These are phyloP conservation scores for Aspergillus pseudoglaucus DNA, from an alignment of 2,329 filamentous ascomycete species.

Conservation along the genomic window DNA sequence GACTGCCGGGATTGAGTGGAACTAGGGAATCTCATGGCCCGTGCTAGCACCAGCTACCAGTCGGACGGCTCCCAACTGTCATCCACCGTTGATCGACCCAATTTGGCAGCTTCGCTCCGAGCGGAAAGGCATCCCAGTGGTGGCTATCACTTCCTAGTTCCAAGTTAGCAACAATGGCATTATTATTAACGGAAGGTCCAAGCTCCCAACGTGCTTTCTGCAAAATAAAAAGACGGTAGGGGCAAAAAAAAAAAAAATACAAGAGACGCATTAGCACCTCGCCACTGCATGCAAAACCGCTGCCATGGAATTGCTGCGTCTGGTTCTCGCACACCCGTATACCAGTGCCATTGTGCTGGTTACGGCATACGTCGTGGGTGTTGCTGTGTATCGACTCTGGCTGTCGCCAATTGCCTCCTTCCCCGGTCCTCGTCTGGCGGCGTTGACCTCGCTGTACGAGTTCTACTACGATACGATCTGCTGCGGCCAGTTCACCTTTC, in stretches of 20 bases:
- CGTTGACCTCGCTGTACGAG: slow-evolving; percentile 18
- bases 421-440: slow-evolving; percentile 19
- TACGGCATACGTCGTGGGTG: slow-evolving; percentile 9
- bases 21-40: too few species aligned
- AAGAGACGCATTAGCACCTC: background rate
- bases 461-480: slow-evolving; percentile 21
- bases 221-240: too few species aligned
- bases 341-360: background rate
- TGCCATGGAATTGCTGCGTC: slow-evolving; percentile 2
- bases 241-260: background rate
- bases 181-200: background rate
- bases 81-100: background rate
- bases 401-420: slow-evolving; percentile 18
- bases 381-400: slow-evolving; percentile 15
- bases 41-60: background rate
- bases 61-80: background rate
- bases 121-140: background rate
- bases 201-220: too few species aligned
- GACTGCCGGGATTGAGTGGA: too few species aligned
- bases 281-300: background rate
- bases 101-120: background rate
- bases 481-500: slow-evolving; percentile 17
- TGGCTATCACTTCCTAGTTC: background rate
- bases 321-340: background rate
- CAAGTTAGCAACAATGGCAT: background rate